These are phyloP conservation scores for Pleodorina starrii DNA, from an alignment of 139 green algal genomes.

Conservation along the genomic window DNA sequence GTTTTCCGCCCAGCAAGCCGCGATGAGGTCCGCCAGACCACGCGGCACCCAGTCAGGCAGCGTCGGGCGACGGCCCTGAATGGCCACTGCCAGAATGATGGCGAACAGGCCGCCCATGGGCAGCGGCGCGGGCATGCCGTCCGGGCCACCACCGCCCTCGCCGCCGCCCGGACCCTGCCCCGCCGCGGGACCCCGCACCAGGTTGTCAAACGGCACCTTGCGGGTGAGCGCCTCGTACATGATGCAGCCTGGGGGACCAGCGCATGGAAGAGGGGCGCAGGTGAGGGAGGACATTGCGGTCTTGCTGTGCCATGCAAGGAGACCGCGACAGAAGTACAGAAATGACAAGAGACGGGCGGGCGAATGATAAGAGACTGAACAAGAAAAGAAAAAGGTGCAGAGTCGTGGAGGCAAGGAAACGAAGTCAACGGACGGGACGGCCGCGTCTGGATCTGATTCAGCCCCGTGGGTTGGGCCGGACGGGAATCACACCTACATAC, in stretches of 20 bases:
- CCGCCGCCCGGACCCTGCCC: neutral
- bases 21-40: conserved; percentile 57
- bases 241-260: conserved; percentile 72
- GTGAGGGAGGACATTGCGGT: neutral
- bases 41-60: conserved; percentile 60
- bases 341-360: no score
- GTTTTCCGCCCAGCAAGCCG: conserved; percentile 70
- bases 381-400: no score
- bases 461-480: no score
- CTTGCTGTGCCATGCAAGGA: no score
- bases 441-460: no score
- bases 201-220: conserved; percentile 5
- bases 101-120: conserved; percentile 56
- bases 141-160: neutral
- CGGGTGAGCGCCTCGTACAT: conserved; percentile 69
- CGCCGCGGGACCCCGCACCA: neutral
- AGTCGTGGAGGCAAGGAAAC: no score
- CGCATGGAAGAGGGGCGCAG: neutral
- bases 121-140: neutral
- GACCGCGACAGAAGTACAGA: no score
- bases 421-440: no score
- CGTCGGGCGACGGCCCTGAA: conserved; percentile 66
- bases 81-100: conserved; percentile 79
- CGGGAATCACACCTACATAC: no score
- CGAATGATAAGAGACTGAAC: no score